Evolutionary conservation across 108 stramenopile species (phyloP).

Genomic region (Chaetoceros muelleri): DNA sequence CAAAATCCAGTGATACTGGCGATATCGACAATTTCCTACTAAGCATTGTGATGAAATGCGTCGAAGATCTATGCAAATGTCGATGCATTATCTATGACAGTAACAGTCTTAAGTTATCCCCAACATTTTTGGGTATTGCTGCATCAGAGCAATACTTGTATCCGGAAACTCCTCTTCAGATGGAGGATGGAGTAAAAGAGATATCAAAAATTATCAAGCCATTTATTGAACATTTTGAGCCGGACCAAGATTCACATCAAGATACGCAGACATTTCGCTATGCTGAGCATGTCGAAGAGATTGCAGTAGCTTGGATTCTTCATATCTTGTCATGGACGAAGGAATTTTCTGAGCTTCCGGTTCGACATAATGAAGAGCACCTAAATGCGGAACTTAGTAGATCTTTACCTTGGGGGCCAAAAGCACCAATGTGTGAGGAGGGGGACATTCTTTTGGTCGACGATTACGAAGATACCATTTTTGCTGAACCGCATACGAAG

Average conservation of each 20-base stretch:
- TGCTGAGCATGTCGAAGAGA: conserved; percentile 17
- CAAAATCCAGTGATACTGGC: conserved; percentile 35
- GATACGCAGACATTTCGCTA: conserved; percentile 2
- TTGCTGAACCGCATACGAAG: conserved; percentile 87
- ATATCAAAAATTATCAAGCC: conserved; percentile 27
- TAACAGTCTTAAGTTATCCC: conserved; percentile 20
- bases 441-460: neutral
- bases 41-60: conserved; percentile 37
- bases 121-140: conserved; percentile 72
- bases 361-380: conserved; percentile 96
- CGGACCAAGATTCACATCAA: conserved; percentile 3
- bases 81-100: conserved; percentile 59
- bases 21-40: conserved; percentile 62
- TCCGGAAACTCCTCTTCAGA: conserved; percentile 70
- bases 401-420: conserved; percentile 71
- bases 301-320: conserved; percentile 54
- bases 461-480: conserved; percentile 37
- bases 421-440: conserved; percentile 20
- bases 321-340: conserved; percentile 61
- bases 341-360: conserved; percentile 95
- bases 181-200: conserved; percentile 47
- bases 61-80: conserved; percentile 55
- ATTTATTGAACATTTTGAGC: conserved; percentile 10
- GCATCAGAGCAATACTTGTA: conserved; percentile 90
- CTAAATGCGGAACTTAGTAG: conserved; percentile 88